Conservation (phyloP, 345 rosid species). For the Mercurialis annua region DNA sequence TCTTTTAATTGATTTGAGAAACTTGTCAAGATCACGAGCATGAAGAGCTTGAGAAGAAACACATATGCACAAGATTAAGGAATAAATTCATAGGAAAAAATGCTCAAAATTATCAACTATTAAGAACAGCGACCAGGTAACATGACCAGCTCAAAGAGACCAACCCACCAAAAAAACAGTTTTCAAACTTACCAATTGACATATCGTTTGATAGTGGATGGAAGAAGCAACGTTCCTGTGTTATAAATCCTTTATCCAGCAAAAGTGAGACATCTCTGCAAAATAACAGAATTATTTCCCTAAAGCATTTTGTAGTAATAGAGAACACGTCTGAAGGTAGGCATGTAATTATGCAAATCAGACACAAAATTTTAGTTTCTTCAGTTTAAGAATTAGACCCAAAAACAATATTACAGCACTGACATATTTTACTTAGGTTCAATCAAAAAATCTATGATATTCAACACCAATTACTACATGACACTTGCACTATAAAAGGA, state of each 20-base stretch:
- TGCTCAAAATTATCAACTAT: not conserved
- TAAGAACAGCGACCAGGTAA: no score
- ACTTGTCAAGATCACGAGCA: conserved; percentile 60
- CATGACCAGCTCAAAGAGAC: no score
- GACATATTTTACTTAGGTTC: not conserved
- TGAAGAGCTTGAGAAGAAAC: conserved; percentile 51
- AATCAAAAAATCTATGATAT: not conserved
- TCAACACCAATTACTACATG: not conserved
- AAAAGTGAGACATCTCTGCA: conserved; percentile 68
- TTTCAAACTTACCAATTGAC: conserved; percentile 59
- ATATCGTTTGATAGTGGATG: conserved; percentile 83
- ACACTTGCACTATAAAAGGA: not conserved
- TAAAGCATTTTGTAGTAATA: not conserved
- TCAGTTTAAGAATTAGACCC: no score
- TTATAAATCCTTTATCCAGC: conserved; percentile 70
- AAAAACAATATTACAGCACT: not conserved
- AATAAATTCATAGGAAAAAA: not conserved
- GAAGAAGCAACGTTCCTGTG: conserved; percentile 65
- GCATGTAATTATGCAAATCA: no score
- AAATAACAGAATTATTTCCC: not conserved
- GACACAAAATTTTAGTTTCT: no score
- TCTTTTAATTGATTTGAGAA: conserved; percentile 67
- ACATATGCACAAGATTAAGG: conserved; percentile 11
- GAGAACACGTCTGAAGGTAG: no score
- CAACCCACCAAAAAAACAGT: not conserved